These are phyloP conservation scores for Quercus glauca DNA, from an alignment of 306 rosid species.

Conservation along the genomic window DNA sequence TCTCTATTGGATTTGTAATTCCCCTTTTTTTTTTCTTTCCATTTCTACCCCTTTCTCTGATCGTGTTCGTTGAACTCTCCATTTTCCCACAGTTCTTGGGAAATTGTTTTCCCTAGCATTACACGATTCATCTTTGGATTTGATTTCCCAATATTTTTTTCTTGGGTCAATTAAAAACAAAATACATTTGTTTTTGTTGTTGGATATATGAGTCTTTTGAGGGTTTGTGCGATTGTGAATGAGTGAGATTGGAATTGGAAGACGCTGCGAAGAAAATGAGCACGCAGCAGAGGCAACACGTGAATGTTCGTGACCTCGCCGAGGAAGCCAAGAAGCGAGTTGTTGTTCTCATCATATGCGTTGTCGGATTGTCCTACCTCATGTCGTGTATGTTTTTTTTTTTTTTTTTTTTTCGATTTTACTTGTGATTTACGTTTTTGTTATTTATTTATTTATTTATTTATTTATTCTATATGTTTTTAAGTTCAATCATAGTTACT, in stretches of 20 bases:
- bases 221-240: background rate
- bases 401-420: background rate
- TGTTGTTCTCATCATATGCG: slow-evolving; percentile 69
- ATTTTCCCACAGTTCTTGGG: background rate
- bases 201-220: background rate
- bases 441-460: background rate
- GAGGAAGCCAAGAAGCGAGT: slow-evolving; percentile 96
- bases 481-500: background rate
- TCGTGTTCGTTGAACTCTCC: background rate
- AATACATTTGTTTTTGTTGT: background rate
- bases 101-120: background rate
- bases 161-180: background rate
- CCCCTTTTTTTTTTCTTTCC: slow-evolving; percentile 3
- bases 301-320: slow-evolving; percentile 74
- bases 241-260: background rate
- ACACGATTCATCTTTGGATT: background rate
- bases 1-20: slow-evolving; percentile 20
- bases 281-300: slow-evolving; percentile 55
- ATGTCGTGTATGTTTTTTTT: slow-evolving; percentile 74
- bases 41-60: background rate
- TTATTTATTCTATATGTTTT: background rate
- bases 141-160: background rate
- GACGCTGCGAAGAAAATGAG: slow-evolving; percentile 35
- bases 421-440: background rate
- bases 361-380: slow-evolving; percentile 86